Conservation (phyloP, 257 asterid species). For the Penstemon eatonii region DNA sequence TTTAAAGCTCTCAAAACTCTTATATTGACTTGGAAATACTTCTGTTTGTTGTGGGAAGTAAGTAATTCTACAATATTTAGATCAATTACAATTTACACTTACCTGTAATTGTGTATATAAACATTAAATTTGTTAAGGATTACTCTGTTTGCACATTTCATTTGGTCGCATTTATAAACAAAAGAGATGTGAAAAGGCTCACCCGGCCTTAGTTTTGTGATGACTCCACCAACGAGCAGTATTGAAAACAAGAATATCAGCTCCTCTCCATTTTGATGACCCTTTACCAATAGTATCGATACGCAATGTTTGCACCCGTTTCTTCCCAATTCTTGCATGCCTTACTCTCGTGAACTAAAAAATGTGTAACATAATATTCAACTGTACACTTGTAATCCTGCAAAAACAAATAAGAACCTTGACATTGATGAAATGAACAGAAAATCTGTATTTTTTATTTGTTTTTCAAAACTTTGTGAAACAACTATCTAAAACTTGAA, state of each 20-base stretch:
- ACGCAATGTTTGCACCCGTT: conserved; percentile 64
- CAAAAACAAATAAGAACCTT: conserved; percentile 4
- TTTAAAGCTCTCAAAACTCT: too few relatives aligned
- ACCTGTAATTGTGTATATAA: too few relatives aligned
- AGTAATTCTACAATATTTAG: too few relatives aligned
- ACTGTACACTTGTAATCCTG: conserved; percentile 86
- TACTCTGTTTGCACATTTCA: too few relatives aligned
- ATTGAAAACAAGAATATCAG: conserved; percentile 84
- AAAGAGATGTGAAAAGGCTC: conserved; percentile 15
- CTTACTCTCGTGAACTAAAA: conserved; percentile 79
- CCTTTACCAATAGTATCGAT: conserved; percentile 79
- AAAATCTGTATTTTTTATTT: neutral
- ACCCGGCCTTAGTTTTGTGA: conserved; percentile 90
- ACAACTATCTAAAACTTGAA: conserved; percentile 80
- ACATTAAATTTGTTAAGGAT: too few relatives aligned
- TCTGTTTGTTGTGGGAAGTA: too few relatives aligned
- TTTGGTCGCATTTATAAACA: neutral
- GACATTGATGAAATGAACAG: neutral
- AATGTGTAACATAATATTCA: conserved; percentile 83
- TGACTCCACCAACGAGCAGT: conserved; percentile 98
- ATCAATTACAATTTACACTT: too few relatives aligned
- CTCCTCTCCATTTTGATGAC: conserved; percentile 88
- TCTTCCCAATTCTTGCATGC: conserved; percentile 77
- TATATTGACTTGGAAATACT: too few relatives aligned
- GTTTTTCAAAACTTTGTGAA: neutral